Evolutionary conservation across 148 eudicot species (phyloP).

Genomic region (Persicaria maculosa): DNA sequence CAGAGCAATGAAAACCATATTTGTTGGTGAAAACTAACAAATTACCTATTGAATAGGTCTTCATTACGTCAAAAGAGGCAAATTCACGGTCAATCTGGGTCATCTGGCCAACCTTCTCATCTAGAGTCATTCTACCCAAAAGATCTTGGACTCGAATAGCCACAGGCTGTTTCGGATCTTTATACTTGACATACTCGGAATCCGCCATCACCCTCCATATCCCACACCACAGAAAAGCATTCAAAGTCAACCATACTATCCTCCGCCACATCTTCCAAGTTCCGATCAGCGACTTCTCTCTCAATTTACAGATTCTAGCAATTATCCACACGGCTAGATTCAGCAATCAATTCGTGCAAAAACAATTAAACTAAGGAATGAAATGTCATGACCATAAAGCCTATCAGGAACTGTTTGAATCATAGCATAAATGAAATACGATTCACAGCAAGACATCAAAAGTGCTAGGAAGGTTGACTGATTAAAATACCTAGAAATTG

Average conservation of each 20-base stretch:
- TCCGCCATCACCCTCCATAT: conserved; percentile 4
- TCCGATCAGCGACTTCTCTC: background rate
- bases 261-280: background rate
- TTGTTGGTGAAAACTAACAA: background rate
- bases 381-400: background rate
- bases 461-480: too few species aligned
- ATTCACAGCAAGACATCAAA: too few species aligned
- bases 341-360: background rate
- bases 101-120: conserved; percentile 15
- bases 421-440: too few species aligned
- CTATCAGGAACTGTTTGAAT: background rate
- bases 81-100: conserved; percentile 12
- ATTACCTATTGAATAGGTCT: conserved; percentile 13
- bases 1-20: background rate
- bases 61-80: conserved; percentile 6
- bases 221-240: background rate
- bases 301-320: background rate
- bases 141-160: conserved; percentile 11
- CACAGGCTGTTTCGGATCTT: conserved; percentile 7
- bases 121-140: conserved; percentile 9
- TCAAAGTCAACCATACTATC: background rate
- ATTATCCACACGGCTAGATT: background rate
- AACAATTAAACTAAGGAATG: background rate
- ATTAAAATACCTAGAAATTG: too few species aligned
- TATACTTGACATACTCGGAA: background rate